Conservation (phyloP, 306 rosid genomes). For the Lotus japonicus region DNA sequence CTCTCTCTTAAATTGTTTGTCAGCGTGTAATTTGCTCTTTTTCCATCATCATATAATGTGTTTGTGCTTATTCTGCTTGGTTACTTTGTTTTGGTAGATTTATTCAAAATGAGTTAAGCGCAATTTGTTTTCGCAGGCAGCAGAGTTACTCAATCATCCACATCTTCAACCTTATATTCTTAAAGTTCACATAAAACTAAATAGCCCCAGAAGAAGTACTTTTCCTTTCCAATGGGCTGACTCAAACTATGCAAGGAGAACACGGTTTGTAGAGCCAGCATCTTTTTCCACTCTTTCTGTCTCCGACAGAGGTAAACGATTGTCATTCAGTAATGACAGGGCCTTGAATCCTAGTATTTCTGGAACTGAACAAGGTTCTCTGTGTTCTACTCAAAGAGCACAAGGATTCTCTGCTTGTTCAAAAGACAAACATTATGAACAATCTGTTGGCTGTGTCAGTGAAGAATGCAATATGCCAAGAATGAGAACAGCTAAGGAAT, state of each 20-base stretch:
- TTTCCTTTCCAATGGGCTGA: slow-evolving; percentile 52
- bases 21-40: neutral
- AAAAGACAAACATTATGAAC: slow-evolving; percentile 37
- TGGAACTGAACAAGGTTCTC: slow-evolving; percentile 58
- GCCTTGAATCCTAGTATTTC: slow-evolving; percentile 77
- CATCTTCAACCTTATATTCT: slow-evolving; percentile 79
- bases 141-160: slow-evolving; percentile 74
- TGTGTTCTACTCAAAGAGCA: slow-evolving; percentile 50
- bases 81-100: neutral
- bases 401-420: slow-evolving; percentile 35
- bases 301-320: slow-evolving; percentile 42
- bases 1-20: no score
- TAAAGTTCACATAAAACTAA: slow-evolving; percentile 69
- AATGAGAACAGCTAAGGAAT: slow-evolving; percentile 33
- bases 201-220: slow-evolving; percentile 56
- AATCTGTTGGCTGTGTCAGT: slow-evolving; percentile 32
- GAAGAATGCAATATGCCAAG: slow-evolving; percentile 37
- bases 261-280: slow-evolving; percentile 49
- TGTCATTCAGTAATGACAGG: slow-evolving; percentile 66
- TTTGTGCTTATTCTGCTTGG: neutral
- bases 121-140: slow-evolving; percentile 57
- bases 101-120: neutral
- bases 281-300: slow-evolving; percentile 31
- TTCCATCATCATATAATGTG: neutral
- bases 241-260: slow-evolving; percentile 52